Evolutionary conservation across 2,329 filamentous ascomycete genomes (phyloP).

Genomic region (Graphiopsis chlorocephala): DNA sequence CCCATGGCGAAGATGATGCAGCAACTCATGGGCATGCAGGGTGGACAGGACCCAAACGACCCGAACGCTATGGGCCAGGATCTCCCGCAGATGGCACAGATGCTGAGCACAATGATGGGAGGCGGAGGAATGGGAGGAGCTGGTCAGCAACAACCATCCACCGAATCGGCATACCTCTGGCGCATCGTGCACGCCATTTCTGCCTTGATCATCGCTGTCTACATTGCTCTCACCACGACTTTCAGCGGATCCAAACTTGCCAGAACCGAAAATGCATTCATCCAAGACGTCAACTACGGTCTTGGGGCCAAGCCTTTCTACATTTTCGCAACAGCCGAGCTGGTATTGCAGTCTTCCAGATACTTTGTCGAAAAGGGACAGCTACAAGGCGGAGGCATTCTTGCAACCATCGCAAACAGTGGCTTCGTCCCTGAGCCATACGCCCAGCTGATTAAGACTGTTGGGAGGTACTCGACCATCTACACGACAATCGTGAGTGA

Average conservation of each 20-base stretch:
- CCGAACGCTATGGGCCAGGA: slow-evolving; percentile 39
- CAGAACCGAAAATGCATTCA: slow-evolving; percentile 40
- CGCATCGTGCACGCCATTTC: slow-evolving; percentile 71
- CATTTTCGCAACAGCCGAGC: slow-evolving; percentile 75
- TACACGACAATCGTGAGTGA: slow-evolving; percentile 69
- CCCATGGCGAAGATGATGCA: slow-evolving; percentile 73
- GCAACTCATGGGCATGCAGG: slow-evolving; percentile 61
- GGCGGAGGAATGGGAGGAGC: slow-evolving; percentile 21
- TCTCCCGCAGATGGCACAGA: slow-evolving; percentile 43
- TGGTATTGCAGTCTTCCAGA: slow-evolving; percentile 67
- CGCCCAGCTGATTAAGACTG: slow-evolving; percentile 59
- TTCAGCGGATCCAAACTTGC: slow-evolving; percentile 66
- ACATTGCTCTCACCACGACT: slow-evolving; percentile 65
- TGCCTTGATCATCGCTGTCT: slow-evolving; percentile 66
- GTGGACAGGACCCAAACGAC: slow-evolving; percentile 26
- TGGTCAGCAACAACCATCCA: slow-evolving; percentile 38
- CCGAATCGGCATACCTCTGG: slow-evolving; percentile 58
- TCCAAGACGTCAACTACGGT: slow-evolving; percentile 37
- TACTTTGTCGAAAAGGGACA: slow-evolving; percentile 66
- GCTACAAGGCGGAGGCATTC: slow-evolving; percentile 57
- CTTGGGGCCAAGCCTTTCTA: slow-evolving; percentile 64
- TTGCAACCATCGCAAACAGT: slow-evolving; percentile 59
- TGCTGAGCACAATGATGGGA: slow-evolving; percentile 46
- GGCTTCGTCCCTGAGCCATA: slow-evolving; percentile 64
- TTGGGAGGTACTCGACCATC: slow-evolving; percentile 66